Evolutionary conservation across 2,329 filamentous ascomycete species (phyloP).

Genomic region (Alternaria alternata): DNA sequence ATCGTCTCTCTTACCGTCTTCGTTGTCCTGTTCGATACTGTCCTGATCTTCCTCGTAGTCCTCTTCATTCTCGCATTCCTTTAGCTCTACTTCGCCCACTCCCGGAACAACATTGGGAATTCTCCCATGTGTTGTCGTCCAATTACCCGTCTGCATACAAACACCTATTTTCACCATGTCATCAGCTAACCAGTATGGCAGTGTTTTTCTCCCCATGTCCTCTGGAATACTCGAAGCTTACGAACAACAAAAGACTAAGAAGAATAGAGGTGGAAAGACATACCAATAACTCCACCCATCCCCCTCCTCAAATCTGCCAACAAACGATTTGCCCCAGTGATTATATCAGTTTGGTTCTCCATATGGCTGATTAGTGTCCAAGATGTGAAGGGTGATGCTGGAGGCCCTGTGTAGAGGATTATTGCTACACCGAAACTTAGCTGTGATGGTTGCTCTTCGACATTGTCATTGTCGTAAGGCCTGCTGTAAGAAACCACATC

Average conservation of each 20-base stretch:
- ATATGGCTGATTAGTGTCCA: background rate
- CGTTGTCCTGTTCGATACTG: background rate
- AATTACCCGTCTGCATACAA: background rate
- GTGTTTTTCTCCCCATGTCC: background rate
- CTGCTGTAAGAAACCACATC: background rate
- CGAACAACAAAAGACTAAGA: too few relatives aligned
- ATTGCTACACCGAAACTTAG: background rate
- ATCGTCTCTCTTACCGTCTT: background rate
- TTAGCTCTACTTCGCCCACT: background rate
- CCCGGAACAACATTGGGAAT: background rate
- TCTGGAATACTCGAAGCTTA: background rate
- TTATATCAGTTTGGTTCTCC: background rate
- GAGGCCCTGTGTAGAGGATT: constrained; percentile 1
- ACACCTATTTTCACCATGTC: background rate
- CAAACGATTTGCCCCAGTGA: background rate
- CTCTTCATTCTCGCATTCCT: background rate
- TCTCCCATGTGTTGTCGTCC: background rate
- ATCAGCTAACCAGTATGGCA: background rate
- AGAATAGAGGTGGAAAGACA: background rate
- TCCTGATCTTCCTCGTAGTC: background rate
- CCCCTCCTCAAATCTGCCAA: background rate
- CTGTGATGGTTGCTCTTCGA: background rate
- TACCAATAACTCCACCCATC: background rate
- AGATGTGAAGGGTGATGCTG: background rate
- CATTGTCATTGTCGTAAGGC: background rate